Evolutionary conservation across 1,284 basidiomycete genomes (phyloP).

Genomic region (Trichosporon ovoides): DNA sequence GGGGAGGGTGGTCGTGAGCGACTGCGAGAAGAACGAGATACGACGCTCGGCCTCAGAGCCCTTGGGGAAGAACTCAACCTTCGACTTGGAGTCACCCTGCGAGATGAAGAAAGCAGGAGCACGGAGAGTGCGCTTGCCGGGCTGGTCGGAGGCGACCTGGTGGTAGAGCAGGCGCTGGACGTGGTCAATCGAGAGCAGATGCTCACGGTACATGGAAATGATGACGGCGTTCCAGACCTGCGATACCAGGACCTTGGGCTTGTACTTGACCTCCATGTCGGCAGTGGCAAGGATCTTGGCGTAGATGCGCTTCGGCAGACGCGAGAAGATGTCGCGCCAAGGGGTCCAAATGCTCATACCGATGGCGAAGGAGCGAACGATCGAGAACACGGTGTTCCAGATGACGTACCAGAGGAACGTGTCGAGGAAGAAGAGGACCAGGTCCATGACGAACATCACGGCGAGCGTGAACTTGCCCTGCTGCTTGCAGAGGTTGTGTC

Average conservation of each 20-base stretch:
- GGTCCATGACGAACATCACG: constrained; percentile 95
- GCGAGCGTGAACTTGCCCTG: constrained; percentile 87
- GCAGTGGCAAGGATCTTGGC: constrained; percentile 82
- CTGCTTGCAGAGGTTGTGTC: constrained; percentile 70
- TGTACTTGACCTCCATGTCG: constrained; percentile 95
- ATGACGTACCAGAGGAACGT: constrained; percentile 93
- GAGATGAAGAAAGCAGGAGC: constrained; percentile 93
- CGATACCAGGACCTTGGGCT: constrained; percentile 93
- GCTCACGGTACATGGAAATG: constrained; percentile 98
- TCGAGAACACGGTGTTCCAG: constrained; percentile 92
- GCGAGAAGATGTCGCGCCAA: constrained; percentile 89
- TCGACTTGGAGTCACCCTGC: constrained; percentile 70
- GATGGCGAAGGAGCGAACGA: constrained; percentile 79
- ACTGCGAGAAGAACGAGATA: constrained; percentile 95
- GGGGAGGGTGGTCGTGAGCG: constrained; percentile 80
- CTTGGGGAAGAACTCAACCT: constrained; percentile 85
- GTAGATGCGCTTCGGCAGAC: constrained; percentile 90
- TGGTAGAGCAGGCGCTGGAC: constrained; percentile 92
- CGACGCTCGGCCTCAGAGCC: constrained; percentile 89
- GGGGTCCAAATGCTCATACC: constrained; percentile 95
- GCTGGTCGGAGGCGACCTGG: constrained; percentile 76
- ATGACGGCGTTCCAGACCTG: constrained; percentile 98
- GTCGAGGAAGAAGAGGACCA: constrained; percentile 91
- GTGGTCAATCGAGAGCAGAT: constrained; percentile 90
- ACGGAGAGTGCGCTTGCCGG: constrained; percentile 77